Evolutionary conservation across 1,284 basidiomycete genomes (phyloP), one percentile per base, ranked within the genome.

Genomic region (Butyriboletus appendiculatus): DNA sequence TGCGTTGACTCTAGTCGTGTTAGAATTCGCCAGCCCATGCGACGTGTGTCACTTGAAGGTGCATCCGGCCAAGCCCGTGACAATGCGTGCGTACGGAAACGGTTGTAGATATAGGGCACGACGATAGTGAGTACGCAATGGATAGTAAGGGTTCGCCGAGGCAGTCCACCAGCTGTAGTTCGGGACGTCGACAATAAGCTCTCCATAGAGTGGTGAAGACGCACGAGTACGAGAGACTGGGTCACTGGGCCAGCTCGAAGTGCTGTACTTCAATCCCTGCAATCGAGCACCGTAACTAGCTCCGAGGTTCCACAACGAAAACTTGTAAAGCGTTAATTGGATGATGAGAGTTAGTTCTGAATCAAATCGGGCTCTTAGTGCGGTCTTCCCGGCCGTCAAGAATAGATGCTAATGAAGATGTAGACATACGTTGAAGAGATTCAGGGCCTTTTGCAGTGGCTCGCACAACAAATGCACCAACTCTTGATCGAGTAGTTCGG

Each of bases 281-380:
- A 99, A 78, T 67, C 86, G 89, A 12, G 94, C 90, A 35, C 96
- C 96, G 64, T 98, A 98, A 46, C 90, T 94, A 16, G 92, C 85
- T 7, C 88, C 86, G 0, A 78, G 78, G 61, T 90, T 82, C 86
- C 89, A 94, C 18, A 96, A 76, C 4, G 92, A 92, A 60, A 92
- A 81, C 64, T 90, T 92, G 75, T 96, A 95, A 9, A 98, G 77
- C 2, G 82, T 76, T 0, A 95, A 73, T 66, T 90, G 87, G 45
- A 97, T 82, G 48, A 93, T 61, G 9, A 98, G 77, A 11, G 78
- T 73, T 9, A 98, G 73, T 71, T 99, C 96, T 1, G 92, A 90
- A 65, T 94, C 88, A 59, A 91, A 82, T 50, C 81, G 83, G 18
- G 82, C 66, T 64, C 79, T 85, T 49, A 86, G 75, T n/a, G 83